Evolutionary conservation across 257 asterid species (phyloP).

Genomic region (Anisodus tanguticus): DNA sequence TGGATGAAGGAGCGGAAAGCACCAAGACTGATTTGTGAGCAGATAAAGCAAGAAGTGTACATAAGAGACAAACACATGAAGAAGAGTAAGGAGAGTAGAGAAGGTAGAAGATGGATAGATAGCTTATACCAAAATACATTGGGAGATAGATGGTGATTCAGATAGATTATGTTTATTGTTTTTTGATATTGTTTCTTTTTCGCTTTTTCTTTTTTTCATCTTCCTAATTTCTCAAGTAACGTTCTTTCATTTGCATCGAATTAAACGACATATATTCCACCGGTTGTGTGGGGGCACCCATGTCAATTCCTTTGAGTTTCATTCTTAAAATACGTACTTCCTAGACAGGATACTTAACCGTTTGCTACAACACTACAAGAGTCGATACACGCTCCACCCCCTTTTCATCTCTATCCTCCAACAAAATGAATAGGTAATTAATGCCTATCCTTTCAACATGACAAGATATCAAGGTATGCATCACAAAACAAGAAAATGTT

Average conservation of each 20-base stretch:
- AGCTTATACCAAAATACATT: too few relatives aligned
- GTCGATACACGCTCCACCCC: not conserved
- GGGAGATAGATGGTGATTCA: too few relatives aligned
- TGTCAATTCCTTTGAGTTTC: not conserved
- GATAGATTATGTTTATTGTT: too few relatives aligned
- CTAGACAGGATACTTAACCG: too few relatives aligned
- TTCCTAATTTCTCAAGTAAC: not conserved
- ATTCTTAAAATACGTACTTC: not conserved
- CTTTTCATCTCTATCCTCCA: not conserved
- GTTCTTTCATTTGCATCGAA: not conserved
- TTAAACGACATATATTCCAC: not conserved
- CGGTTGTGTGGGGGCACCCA: not conserved
- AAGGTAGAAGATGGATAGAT: too few relatives aligned
- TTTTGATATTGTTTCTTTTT: not conserved
- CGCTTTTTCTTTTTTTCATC: not conserved
- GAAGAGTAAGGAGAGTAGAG: too few relatives aligned
- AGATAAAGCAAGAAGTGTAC: too few relatives aligned
- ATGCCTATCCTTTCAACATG: constrained; percentile 12
- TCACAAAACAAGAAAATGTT: not conserved
- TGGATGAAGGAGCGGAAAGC: too few relatives aligned
- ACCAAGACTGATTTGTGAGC: too few relatives aligned
- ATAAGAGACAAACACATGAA: too few relatives aligned
- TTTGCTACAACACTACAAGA: not conserved
- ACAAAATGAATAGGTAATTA: not conserved
- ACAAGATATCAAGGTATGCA: not conserved